Evolutionary conservation across 2,329 filamentous ascomycete species (phyloP).

Genomic region (Xylariaceae sp.): DNA sequence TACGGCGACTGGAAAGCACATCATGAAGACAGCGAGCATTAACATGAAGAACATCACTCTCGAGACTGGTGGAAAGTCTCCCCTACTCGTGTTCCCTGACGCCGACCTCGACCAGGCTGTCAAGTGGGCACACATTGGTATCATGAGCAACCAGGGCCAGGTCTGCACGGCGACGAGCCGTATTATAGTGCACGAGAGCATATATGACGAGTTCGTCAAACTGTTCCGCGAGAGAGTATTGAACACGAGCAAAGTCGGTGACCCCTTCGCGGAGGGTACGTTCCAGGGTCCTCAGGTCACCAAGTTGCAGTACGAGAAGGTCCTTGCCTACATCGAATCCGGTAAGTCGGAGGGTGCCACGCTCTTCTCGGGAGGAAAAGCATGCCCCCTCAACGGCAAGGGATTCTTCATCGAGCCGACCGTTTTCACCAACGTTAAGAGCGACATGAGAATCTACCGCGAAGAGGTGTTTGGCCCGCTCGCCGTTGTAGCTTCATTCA

Average conservation of each 20-base stretch:
- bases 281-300: conserved; percentile 73
- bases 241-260: conserved; percentile 58
- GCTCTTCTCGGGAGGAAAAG: conserved; percentile 54
- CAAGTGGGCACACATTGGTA: conserved; percentile 49
- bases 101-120: conserved; percentile 63
- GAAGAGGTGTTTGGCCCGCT: conserved; percentile 46
- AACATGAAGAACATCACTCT: conserved; percentile 63
- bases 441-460: conserved; percentile 40
- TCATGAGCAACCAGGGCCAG: conserved; percentile 59
- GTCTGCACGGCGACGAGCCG: conserved; percentile 61
- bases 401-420: conserved; percentile 45
- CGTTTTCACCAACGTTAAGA: conserved; percentile 39
- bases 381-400: conserved; percentile 36
- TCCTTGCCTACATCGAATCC: conserved; percentile 63
- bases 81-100: conserved; percentile 59
- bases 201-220: conserved; percentile 59
- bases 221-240: conserved; percentile 56
- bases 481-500: conserved; percentile 39
- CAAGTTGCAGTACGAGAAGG: conserved; percentile 63
- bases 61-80: conserved; percentile 63
- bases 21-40: conserved; percentile 69
- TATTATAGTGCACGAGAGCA: conserved; percentile 56
- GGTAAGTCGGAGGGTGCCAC: conserved; percentile 68
- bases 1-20: conserved; percentile 64
- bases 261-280: conserved; percentile 63